Percentiles rank a stretch among this genome's conserved stretches.
These are phyloP conservation scores for Cordyceps javanica DNA, from an alignment of 2,329 filamentous ascomycete species.

Conservation along the genomic window DNA sequence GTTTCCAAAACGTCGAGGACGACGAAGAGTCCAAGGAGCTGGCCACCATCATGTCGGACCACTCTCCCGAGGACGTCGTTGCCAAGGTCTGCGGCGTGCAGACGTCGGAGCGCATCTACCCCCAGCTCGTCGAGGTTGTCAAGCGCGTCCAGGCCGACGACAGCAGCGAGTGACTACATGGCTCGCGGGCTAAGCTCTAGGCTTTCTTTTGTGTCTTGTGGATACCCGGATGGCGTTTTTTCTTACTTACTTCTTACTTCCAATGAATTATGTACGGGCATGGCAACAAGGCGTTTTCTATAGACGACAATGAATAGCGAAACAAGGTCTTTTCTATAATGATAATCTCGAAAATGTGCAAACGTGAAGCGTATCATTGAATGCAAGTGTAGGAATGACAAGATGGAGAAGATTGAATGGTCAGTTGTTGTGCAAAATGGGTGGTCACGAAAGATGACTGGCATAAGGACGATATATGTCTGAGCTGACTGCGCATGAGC, in stretches of 20 bases:
- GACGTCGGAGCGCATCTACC: conserved; percentile 68
- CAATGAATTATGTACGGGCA: neutral
- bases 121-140: conserved; percentile 69
- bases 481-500: too few species aligned
- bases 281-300: conserved; percentile 2
- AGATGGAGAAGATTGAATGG: too few species aligned
- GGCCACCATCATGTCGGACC: conserved; percentile 74
- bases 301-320: neutral
- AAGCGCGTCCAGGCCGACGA: conserved; percentile 71
- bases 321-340: neutral
- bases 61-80: conserved; percentile 68
- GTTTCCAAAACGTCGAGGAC: conserved; percentile 88
- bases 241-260: neutral
- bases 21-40: conserved; percentile 87
- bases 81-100: conserved; percentile 77
- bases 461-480: too few species aligned
- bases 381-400: too few species aligned
- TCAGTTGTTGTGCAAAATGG: too few species aligned
- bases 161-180: conserved; percentile 32
- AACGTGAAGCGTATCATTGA: too few species aligned
- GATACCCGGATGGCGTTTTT: conserved; percentile 9
- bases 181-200: conserved; percentile 1
- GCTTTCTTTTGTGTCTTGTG: neutral
- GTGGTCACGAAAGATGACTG: too few species aligned
- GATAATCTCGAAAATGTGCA: too few species aligned